Evolutionary conservation across 2,329 filamentous ascomycete genomes (phyloP), one percentile per base, ranked within the genome.

Genomic region (Colletotrichum simmondsii): DNA sequence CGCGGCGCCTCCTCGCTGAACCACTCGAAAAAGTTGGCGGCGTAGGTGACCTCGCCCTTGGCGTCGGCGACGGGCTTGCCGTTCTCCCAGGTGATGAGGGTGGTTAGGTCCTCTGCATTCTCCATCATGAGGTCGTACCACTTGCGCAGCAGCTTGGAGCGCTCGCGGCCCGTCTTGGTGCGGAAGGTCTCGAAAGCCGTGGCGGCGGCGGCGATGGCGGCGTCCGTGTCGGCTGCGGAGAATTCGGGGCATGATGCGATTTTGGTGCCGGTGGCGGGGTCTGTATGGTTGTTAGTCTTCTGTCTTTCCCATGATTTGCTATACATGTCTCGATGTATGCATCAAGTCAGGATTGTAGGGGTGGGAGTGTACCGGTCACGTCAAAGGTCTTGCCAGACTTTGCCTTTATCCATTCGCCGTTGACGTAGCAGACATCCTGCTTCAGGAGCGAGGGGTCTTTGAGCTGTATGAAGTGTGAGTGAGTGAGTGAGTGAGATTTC

Each of bases 321-420:
- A 12, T 35, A 35, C 0, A 8, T 19, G 37, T 19, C 37, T 42
- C 19, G 14, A 42, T 42, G 1, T 7, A 19, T 42, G 16, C 16
- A 7, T 7, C 16, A 19, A 19, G 37, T 42, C 37, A 68, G 22
- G 4, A 49, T 22, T 49, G 30, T 56, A 42, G 7, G 24, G 35
- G 16, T 16, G 19, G 4, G 10, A 37, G 72, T 80, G 75, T 83
- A 92, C 92, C 93, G 75, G 90, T 88, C 73, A 98, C 94, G 81
- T 97, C 92, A 82, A 98, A 99, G 58, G 95, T 98, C 89, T 97
- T 92, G 80, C 95, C 94, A 1, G 95, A 97, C 79, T 91, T 90
- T 77, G 96, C 94, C 77, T 89, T 88, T 74, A 97, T 90, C 94
- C 95, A 99, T 89, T 97, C 90, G 79, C 97, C 97, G 81, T 99